Base-by-base conservation (phyloP, 352 stramenopile species). In the Globisporangium middletonii region DNA sequence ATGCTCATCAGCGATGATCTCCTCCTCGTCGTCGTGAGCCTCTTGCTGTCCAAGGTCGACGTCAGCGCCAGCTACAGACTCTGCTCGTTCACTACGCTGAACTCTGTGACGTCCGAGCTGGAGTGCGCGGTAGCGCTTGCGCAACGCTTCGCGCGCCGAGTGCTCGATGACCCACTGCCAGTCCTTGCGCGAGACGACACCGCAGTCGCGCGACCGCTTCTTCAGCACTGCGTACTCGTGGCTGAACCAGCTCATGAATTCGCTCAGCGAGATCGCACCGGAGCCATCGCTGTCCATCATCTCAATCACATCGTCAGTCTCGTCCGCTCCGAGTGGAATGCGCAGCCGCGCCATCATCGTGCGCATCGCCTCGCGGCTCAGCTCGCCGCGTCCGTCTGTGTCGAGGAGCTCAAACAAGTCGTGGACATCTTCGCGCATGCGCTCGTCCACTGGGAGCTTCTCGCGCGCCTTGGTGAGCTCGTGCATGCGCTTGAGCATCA, bases 281-380 rank as follows among this genome's bases (percentile, higher is more conserved):
- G 83, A 91, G 8, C 61, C 63, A 48, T 93, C 83, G 46, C 66
- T 80, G 65, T 93, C 83, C 75, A 93, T 93, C 83, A 93, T 93
- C 13, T 71, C 71, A 18, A 91, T 72, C 9, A 91, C 83, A 55
- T 91, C 83, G 9, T 76, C 67, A 0, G 70, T 55, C 41, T 93
- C 83, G 2, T 77, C 72, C 15, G 55, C 49, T 11, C 67, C 68
- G 35, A 93, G 55, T 5, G 83, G 80, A 18, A 93, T 69, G 43
- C 79, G 79, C 48, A 93, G 52, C 0, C 74, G 68, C 51, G 50
- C 68, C 46, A 88, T 87, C 33, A 90, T 58, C 45, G 72, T 76
- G 13, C 62, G 63, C 1, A 68, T 82, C 12, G 60, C 57, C 6
- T 85, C 76, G 13, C 76, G 61, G 7, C 68, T 77, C 2, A 89